Conservation (phyloP, 306 rosid species). For the Pterocarpus macrocarpus region DNA sequence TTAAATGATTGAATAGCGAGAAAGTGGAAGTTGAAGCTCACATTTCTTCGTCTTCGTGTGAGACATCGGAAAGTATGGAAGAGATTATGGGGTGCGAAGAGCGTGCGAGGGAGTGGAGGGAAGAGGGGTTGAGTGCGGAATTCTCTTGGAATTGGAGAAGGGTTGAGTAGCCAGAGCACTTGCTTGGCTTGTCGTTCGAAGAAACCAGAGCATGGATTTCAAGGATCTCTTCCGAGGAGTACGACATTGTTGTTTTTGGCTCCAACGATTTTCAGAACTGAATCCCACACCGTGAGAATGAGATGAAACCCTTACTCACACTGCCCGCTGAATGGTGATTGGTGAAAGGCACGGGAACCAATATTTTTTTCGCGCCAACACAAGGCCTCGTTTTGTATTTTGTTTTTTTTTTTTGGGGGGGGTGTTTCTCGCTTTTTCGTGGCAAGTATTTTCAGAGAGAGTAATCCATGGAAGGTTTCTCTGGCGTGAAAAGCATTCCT, state of each 20-base stretch:
- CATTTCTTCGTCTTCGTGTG: slow-evolving; percentile 75
- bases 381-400: background rate
- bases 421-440: no score
- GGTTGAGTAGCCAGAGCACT: slow-evolving; percentile 69
- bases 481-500: no score
- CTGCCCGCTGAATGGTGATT: background rate
- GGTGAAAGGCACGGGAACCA: background rate
- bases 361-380: slow-evolving; percentile 52
- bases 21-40: slow-evolving; percentile 31
- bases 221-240: slow-evolving; percentile 52
- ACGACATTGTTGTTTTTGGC: slow-evolving; percentile 54
- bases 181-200: slow-evolving; percentile 52
- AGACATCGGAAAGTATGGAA: slow-evolving; percentile 58
- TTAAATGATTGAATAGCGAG: background rate
- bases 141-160: slow-evolving; percentile 73
- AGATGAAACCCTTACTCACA: slow-evolving; percentile 27
- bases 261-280: background rate
- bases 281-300: background rate
- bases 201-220: slow-evolving; percentile 60
- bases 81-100: slow-evolving; percentile 50
- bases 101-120: slow-evolving; percentile 60
- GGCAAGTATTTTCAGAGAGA: no score
- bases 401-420: no score
- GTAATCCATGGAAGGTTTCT: no score
- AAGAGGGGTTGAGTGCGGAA: slow-evolving; percentile 51